Base-by-base conservation (phyloP, 2,329 filamentous ascomycete species). In the Epichloe aotearoae region DNA sequence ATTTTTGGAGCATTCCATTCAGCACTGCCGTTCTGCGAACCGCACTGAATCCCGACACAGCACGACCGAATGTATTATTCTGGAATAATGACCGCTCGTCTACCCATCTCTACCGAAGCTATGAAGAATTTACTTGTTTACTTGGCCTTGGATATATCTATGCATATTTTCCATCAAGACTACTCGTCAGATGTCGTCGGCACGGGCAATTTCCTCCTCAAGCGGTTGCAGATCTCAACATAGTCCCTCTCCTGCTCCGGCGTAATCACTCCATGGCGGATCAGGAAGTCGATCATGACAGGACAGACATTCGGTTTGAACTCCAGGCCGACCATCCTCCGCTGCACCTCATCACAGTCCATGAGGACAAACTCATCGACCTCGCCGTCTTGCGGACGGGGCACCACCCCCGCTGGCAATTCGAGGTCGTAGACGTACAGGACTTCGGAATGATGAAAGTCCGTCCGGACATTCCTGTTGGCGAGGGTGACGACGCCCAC, bases 291-390 rank as follows among this genome's bases (percentile, higher is more conserved):
- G 46, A 93, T 73, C 69, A 91, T 72, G 46, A 91, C 82, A 33
- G 84, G 62, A 26, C 84, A 82, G 58, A 87, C 88, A 60, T 94
- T 93, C 0, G 88, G 84, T 72, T 95, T 95, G 69, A 94, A 95
- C 63, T 88, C 80, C 3, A 81, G 81, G 15, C 70, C 71, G 17
- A 73, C 66, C 70, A 95, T 71, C 1, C 80, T 79, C 49, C 69
- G 62, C 61, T 79, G 73, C 4, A 90, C 79, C 59, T 76, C 69
- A 0, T 63, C 62, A 11, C 89, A 71, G 10, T 66, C 74, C 79
- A 83, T 80, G 55, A 90, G 69, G 55, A 77, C 70, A 61, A 94
- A 95, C 54, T 79, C 77, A 53, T 86, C 80, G 1, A 94, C 88
- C 67, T 95, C 88, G 30, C 82, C 80, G 61, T 94, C 88, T 11